Evolutionary conservation across 352 stramenopile genomes (phyloP), one percentile per base, ranked within the genome.

Genomic region (Globisporangium iwayamae): DNA sequence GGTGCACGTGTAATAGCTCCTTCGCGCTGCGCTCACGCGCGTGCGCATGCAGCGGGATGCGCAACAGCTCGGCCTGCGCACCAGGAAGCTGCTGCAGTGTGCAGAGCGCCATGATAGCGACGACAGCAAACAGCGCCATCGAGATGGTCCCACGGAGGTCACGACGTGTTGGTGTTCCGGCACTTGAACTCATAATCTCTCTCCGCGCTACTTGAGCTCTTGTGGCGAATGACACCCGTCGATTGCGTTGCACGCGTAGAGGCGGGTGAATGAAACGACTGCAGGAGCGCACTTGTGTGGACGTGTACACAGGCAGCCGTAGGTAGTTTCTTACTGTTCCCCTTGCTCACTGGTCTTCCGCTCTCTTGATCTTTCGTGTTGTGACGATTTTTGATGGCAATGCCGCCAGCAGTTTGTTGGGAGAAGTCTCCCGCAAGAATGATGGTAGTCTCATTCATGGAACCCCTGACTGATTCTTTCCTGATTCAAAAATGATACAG

Each of bases 1-100:
- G 53, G 68, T 87, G 80, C 55, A 76, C 70, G 51, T 73, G 67
- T 9, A 83, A 47, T 28, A 89, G 60, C 9, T 77, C 56, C 41
- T 64, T 43, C 13, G 77, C 68, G 58, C 63, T 76, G 30, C 75
- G 75, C 1, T 48, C 20, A 36, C 72, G 55, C 30, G 65, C 20
- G 11, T 67, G 66, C 22, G 66, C 60, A 2, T 60, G 70, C 34
- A 89, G 65, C 55, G 79, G 79, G 16, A 89, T 70, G 63, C 72
- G 73, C 38, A 89, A 22, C n/a, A 59, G n/a, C 53, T 59, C 53
- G 3, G 32, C n/a, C 3, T 59, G 34, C 34, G 11, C 53, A 2
- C 32, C 53, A 14, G 22, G 4, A 10, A 54, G 25, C 22, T 20
- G 11, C 36, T 41, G 36, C 36, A 16, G 36, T 11, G 36, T 11